Base-by-base conservation (phyloP, 176 grass and related monocot genomes). In the Lolium perenne region DNA sequence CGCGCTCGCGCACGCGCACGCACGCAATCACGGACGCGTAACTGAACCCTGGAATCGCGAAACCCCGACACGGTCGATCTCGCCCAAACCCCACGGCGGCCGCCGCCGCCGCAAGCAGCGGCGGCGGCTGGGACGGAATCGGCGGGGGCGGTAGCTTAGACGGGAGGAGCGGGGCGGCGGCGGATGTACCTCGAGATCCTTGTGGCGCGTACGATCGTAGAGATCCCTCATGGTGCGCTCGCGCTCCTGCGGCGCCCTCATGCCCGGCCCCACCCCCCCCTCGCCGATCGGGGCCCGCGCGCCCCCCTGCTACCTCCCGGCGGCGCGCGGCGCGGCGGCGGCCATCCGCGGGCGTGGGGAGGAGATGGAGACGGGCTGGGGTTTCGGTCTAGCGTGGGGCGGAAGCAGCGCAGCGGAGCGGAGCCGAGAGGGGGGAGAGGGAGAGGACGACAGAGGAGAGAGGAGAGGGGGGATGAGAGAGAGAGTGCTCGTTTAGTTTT, bases 141-240 rank as follows among this genome's bases (percentile, higher is more conserved):
- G 80, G 49, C 58, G 11, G 78, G 43, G 43, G 15, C n/a, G 58
- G 8, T 21, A 57, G 76, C 17, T 54, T 35, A 35, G 32, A 6
- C 13, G 25, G 11, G 26, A 29, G 26, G 26, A 29, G 26, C 26
- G 26, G 26, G 26, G 55, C 0, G 1, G 48, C 48, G 46, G 32
- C 18, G 55, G 84, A 83, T 83, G 46, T 80, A 87, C 90, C 90
- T 91, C 86, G 55, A 81, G 74, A 92, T 83, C 84, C 56, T 38
- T 69, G 73, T 60, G 86, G 2, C 71, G 70, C 43, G 79, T 38
- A 46, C 74, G 94, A 87, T 87, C 94, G 86, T 93, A 89, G 14
- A 93, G 91, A 88, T 93, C 89, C 86, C 76, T 87, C 67, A 95
- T 40, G 25, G 23, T 85, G 60, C 84, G 86, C 61, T 87, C 89